Evolutionary conservation across 129 eudicot species (phyloP), one percentile per base, ranked within the genome.

Genomic region (Saussurea involucrata): DNA sequence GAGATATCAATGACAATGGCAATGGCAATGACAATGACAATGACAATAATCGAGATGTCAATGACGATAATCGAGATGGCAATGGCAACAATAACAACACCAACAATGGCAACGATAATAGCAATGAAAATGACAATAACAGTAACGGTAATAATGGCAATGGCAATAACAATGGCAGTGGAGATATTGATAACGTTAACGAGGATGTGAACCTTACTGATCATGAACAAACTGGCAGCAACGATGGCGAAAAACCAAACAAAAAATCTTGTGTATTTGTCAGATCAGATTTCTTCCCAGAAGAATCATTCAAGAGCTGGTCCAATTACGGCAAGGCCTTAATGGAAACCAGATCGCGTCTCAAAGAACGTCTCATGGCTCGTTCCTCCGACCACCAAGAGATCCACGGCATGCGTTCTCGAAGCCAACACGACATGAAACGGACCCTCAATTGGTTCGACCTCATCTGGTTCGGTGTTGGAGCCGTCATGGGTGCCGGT

Each of bases 401-500:
- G 82, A 72, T 89, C 55, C 76, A 84, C 2, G 82, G 79, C 67
- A 83, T 92, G 77, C 81, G 83, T n/a, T 79, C 81, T 24, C 81
- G 91, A 13, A 87, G 96, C 78, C 83, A 84, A 15, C 33, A 87
- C 80, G 66, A 89, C 72, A 92, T 92, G 97, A 89, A 83, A 53
- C 83, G 73, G 28, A 72, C 81, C 44, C 84, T 92, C 18, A 83
- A 82, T n/a, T 87, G 96, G 96, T 92, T 86, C 72, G 96, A 92
- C 72, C 71, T 92, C 34, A 82, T 88, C 37, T 92, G 97, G 90
- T 88, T 92, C 33, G 96, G 97, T 28, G 80, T 92, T 22, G 97
- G 97, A 31, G 83, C 91, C 25, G 90, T 89, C 4, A 83, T 90
- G 79, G 97, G 97, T 13, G 93, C 97, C 1, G 97, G 97, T 15